Evolutionary conservation across 1,284 basidiomycete species (phyloP).

Genomic region (Ustilago lituana): DNA sequence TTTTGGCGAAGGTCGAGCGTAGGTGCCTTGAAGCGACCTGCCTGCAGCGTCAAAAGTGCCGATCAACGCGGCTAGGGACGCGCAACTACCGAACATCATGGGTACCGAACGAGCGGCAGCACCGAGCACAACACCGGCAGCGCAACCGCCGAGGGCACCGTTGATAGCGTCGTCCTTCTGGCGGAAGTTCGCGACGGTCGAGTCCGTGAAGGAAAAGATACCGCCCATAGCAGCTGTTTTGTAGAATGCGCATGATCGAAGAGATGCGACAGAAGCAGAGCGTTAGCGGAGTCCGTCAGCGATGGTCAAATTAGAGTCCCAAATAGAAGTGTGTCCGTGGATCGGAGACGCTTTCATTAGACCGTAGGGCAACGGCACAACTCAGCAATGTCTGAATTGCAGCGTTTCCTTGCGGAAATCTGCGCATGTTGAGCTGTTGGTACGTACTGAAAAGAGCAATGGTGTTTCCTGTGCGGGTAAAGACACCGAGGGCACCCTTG

Average conservation of each 20-base stretch:
- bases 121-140: constrained; percentile 89
- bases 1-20: constrained; percentile 37
- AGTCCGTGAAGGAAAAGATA: constrained; percentile 83
- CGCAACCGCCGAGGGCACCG: constrained; percentile 87
- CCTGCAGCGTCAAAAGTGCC: constrained; percentile 87
- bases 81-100: constrained; percentile 82
- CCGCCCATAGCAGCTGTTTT: constrained; percentile 86
- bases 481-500: constrained; percentile 84
- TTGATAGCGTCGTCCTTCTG: constrained; percentile 84
- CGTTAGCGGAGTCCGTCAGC: neutral
- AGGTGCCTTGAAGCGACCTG: constrained; percentile 57
- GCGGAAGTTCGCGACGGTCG: constrained; percentile 81
- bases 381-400: too few species aligned
- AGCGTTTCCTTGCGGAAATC: too few species aligned
- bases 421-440: too few species aligned
- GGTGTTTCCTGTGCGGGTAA: constrained; percentile 80
- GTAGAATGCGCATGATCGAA: neutral
- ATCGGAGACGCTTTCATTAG: too few species aligned
- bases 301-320: neutral
- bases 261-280: constrained; percentile 4
- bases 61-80: constrained; percentile 80
- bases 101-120: constrained; percentile 86
- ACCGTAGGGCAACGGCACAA: too few species aligned
- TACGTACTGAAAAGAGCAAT: constrained; percentile 77
- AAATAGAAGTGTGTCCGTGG: neutral